Evolutionary conservation across 306 rosid species (phyloP).

Genomic region (Casuarina glauca): DNA sequence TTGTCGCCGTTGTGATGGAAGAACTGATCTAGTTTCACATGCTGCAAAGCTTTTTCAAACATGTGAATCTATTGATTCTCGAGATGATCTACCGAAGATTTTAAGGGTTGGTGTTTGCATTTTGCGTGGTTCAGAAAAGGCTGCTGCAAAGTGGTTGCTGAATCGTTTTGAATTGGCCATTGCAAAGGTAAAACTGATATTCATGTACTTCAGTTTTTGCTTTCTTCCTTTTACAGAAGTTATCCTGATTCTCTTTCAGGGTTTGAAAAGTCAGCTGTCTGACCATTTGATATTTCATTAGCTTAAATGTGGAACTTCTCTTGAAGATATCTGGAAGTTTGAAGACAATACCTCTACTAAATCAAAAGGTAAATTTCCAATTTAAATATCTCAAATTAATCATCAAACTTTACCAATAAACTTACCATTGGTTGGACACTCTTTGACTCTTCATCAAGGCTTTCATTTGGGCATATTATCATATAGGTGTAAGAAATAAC

Average conservation of each 20-base stretch:
- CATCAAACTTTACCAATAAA: conserved; percentile 9
- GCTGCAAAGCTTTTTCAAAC: conserved; percentile 46
- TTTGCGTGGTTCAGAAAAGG: conserved; percentile 65
- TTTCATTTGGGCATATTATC: neutral
- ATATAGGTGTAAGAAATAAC: neutral
- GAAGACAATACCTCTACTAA: conserved; percentile 27
- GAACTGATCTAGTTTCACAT: conserved; percentile 67
- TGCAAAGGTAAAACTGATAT: conserved; percentile 57
- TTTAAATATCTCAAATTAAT: conserved; percentile 2
- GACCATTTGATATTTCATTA: conserved; percentile 52
- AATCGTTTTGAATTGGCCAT: conserved; percentile 46
- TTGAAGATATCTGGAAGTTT: conserved; percentile 58
- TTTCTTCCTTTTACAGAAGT: conserved; percentile 18
- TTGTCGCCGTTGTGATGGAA: conserved; percentile 85
- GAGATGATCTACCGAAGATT: conserved; percentile 53
- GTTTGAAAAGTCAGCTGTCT: conserved; percentile 26
- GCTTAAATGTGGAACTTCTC: conserved; percentile 55
- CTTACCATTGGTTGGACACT: conserved; percentile 14
- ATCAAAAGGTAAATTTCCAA: conserved; percentile 45
- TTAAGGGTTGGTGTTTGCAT: conserved; percentile 62
- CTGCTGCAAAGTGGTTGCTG: conserved; percentile 49
- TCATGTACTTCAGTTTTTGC: conserved; percentile 13
- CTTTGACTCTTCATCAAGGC: neutral
- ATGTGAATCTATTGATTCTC: conserved; percentile 52
- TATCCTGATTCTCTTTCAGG: conserved; percentile 17